Conservation (phyloP, 495 filamentous ascomycete species). For the Pyrenopolyporus hunteri region DNA sequence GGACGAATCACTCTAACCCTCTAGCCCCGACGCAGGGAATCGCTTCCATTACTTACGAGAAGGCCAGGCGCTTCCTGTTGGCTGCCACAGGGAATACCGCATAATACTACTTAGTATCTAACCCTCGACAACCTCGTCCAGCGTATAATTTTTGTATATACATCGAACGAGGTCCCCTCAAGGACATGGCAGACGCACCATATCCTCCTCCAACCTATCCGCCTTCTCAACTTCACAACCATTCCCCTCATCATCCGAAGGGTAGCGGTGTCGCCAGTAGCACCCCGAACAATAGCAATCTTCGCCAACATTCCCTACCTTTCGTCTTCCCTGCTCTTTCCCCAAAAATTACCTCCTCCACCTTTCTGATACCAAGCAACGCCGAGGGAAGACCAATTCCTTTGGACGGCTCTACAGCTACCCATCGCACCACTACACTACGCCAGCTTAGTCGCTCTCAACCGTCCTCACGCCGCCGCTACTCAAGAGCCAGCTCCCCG, state of each 20-base stretch:
- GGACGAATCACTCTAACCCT: slow-evolving; percentile 23
- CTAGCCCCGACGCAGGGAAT: slow-evolving; percentile 15
- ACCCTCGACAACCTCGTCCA: slow-evolving; percentile 3
- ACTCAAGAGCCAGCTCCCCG: slow-evolving; percentile 45
- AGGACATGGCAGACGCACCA: slow-evolving; percentile 32
- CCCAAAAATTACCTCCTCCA: slow-evolving; percentile 48
- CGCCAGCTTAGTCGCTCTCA: slow-evolving; percentile 55
- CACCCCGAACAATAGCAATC: slow-evolving; percentile 1
- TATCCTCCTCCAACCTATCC: background rate
- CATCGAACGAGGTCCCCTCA: background rate
- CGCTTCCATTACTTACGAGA: slow-evolving; percentile 14
- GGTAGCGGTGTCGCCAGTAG: background rate
- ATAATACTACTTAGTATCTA: slow-evolving; percentile 15
- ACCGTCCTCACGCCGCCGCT: slow-evolving; percentile 49
- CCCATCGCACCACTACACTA: slow-evolving; percentile 50
- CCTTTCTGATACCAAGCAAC: slow-evolving; percentile 50
- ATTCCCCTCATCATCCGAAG: slow-evolving; percentile 7
- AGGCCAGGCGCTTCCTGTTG: slow-evolving; percentile 25
- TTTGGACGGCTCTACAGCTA: slow-evolving; percentile 48
- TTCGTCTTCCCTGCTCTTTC: slow-evolving; percentile 49
- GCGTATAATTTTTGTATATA: slow-evolving; percentile 18
- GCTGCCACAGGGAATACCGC: slow-evolving; percentile 26
- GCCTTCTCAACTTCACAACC: slow-evolving; percentile 15
- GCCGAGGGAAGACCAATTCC: slow-evolving; percentile 54
- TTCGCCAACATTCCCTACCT: slow-evolving; percentile 38